Conservation (phyloP, 192 early-diverging fungal species). For the Pilaira anomala region DNA sequence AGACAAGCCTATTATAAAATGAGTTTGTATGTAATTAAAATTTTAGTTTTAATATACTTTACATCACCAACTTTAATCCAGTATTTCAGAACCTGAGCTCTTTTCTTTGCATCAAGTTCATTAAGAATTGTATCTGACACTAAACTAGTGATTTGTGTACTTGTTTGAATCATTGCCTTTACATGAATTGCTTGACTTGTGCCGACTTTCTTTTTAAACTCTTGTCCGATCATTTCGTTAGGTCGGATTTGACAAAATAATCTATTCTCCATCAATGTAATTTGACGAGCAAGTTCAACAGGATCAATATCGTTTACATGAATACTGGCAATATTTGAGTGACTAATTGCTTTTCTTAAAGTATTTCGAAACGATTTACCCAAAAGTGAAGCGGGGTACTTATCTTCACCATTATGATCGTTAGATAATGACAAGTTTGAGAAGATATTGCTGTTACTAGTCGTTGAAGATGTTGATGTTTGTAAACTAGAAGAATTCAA, state of each 20-base stretch:
- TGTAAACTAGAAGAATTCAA: background rate
- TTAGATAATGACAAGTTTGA: conserved; percentile 1
- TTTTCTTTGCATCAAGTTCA: conserved; percentile 66
- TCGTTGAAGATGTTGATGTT: background rate
- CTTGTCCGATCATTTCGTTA: conserved; percentile 53
- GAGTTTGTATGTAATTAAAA: background rate
- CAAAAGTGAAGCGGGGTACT: conserved; percentile 15
- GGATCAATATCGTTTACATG: conserved; percentile 53
- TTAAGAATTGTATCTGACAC: conserved; percentile 69
- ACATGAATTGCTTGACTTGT: conserved; percentile 42
- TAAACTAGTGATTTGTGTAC: conserved; percentile 63
- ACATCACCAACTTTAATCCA: conserved; percentile 76
- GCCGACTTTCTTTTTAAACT: conserved; percentile 25
- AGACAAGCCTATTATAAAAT: conserved; percentile 35
- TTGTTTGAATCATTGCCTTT: conserved; percentile 31
- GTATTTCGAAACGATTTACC: conserved; percentile 2
- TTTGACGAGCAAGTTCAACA: conserved; percentile 63
- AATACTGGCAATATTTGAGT: background rate
- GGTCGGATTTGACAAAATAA: conserved; percentile 62
- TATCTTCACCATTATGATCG: background rate
- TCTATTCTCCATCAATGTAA: conserved; percentile 72
- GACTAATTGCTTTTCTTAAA: conserved; percentile 3
- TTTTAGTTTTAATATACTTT: conserved; percentile 22
- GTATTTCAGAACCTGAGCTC: conserved; percentile 66
- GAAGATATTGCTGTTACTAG: background rate